Evolutionary conservation across 768 basidiomycete genomes (phyloP).

Genomic region (Suillus lakei): DNA sequence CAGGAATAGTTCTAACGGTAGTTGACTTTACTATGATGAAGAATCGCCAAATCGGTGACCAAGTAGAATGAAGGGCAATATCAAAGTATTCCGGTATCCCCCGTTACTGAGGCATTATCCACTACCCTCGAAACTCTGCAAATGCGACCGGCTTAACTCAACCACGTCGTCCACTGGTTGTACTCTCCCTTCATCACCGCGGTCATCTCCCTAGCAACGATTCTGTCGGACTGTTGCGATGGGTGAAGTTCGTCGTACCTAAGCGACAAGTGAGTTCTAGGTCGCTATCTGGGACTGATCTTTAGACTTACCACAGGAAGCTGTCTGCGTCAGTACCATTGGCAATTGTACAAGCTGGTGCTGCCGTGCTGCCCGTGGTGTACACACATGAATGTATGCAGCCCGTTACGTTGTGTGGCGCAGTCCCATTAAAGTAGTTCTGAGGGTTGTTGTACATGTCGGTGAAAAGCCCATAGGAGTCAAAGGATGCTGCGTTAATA

Average conservation of each 20-base stretch:
- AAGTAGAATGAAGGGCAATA: neutral
- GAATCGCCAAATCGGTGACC: neutral
- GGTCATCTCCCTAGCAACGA: conserved; percentile 57
- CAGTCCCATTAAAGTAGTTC: conserved; percentile 66
- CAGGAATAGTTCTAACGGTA: neutral
- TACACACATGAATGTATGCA: conserved; percentile 54
- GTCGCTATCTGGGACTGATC: neutral
- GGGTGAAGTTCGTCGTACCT: conserved; percentile 60
- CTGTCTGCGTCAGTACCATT: conserved; percentile 52
- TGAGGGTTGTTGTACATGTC: conserved; percentile 60
- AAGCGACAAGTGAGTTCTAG: neutral
- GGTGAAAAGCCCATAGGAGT: conserved; percentile 62
- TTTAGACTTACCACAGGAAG: conserved; percentile 56
- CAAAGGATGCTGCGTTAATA: conserved; percentile 53
- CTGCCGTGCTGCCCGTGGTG: conserved; percentile 25
- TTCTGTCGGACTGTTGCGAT: conserved; percentile 60
- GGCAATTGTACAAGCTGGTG: conserved; percentile 39
- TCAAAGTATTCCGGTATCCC: neutral
- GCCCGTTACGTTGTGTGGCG: conserved; percentile 61
- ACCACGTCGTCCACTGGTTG: conserved; percentile 55
- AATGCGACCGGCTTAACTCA: conserved; percentile 37
- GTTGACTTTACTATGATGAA: neutral
- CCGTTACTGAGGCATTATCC: neutral
- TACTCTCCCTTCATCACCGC: conserved; percentile 47
- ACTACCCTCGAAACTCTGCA: neutral